Percentiles rank a stretch among this genome's conserved stretches.
Evolutionary conservation across 768 basidiomycete species (phyloP).

Genomic region (Agaricus sinodeliciosus): DNA sequence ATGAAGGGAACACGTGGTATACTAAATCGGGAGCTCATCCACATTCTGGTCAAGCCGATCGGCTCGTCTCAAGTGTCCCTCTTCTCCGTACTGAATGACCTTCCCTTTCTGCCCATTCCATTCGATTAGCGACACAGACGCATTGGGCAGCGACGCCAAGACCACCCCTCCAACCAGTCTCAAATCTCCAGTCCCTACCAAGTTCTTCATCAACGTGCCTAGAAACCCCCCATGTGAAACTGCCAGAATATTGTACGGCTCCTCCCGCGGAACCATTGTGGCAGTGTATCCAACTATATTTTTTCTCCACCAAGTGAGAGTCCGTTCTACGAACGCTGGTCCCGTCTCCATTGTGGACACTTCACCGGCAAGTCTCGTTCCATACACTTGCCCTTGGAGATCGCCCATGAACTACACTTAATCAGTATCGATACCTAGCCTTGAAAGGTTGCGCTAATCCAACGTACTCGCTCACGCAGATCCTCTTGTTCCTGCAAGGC

Average conservation of each 20-base stretch:
- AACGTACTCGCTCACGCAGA: slow-evolving; percentile 60
- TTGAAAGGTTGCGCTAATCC: neutral
- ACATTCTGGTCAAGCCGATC: slow-evolving; percentile 38
- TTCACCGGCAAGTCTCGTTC: slow-evolving; percentile 9
- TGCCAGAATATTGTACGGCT: slow-evolving; percentile 43
- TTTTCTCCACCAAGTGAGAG: slow-evolving; percentile 55
- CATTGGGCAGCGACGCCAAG: slow-evolving; percentile 38
- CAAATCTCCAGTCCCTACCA: slow-evolving; percentile 37
- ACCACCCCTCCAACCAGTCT: slow-evolving; percentile 28
- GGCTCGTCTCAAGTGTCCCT: slow-evolving; percentile 38
- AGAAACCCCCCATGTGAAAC: slow-evolving; percentile 68
- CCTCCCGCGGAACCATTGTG: slow-evolving; percentile 7
- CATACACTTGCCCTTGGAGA: slow-evolving; percentile 40
- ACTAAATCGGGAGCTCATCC: slow-evolving; percentile 30
- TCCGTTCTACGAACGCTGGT: slow-evolving; percentile 39
- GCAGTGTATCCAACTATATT: slow-evolving; percentile 23
- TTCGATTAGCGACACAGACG: slow-evolving; percentile 56
- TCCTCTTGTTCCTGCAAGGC: slow-evolving; percentile 35
- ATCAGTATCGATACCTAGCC: neutral
- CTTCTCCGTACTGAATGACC: slow-evolving; percentile 49
- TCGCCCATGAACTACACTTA: slow-evolving; percentile 49
- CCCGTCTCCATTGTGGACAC: slow-evolving; percentile 30
- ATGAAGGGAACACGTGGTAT: neutral
- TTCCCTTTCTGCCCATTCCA: slow-evolving; percentile 31
- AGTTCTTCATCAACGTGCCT: slow-evolving; percentile 37